A percentile compares a stretch with the other conserved stretches of the same genome.
These are phyloP conservation scores for Anthracocystis panici-leucophaei DNA, from an alignment of 1,284 basidiomycete genomes.

Conservation along the genomic window DNA sequence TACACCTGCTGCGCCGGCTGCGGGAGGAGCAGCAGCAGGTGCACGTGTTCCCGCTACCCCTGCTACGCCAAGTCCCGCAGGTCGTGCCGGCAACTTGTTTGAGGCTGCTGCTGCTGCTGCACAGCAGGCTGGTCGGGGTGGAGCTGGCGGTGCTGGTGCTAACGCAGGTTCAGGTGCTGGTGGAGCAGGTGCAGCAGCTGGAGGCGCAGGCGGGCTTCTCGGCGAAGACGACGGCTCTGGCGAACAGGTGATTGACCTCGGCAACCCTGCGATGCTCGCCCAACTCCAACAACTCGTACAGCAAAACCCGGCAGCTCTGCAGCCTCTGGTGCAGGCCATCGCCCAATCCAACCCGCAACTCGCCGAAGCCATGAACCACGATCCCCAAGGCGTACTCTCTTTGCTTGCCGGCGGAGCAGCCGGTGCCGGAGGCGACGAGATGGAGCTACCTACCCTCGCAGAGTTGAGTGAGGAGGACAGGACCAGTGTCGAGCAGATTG, in stretches of 20 bases:
- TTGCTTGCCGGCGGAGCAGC: slow-evolving; percentile 60
- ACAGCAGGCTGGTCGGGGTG: slow-evolving; percentile 46
- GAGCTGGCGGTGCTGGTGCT: slow-evolving; percentile 23
- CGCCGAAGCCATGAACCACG: slow-evolving; percentile 63
- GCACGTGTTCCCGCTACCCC: slow-evolving; percentile 63
- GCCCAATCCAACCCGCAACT: slow-evolving; percentile 68
- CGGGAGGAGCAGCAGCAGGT: slow-evolving; percentile 59
- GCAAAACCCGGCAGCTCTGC: slow-evolving; percentile 67
- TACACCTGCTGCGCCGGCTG: slow-evolving; percentile 72
- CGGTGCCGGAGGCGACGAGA: slow-evolving; percentile 54
- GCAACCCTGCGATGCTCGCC: slow-evolving; percentile 66
- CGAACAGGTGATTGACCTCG: slow-evolving; percentile 65
- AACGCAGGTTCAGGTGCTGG: slow-evolving; percentile 43
- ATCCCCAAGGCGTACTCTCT: slow-evolving; percentile 65
- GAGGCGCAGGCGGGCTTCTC: slow-evolving; percentile 40
- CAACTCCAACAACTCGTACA: slow-evolving; percentile 65
- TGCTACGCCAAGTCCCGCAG: slow-evolving; percentile 47
- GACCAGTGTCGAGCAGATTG: slow-evolving; percentile 63
- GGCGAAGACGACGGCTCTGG: slow-evolving; percentile 63
- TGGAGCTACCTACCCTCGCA: slow-evolving; percentile 57
- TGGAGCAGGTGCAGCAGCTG: slow-evolving; percentile 13
- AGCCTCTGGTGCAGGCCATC: slow-evolving; percentile 67
- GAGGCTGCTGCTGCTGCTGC: slow-evolving; percentile 70
- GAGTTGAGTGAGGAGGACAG: slow-evolving; percentile 62
- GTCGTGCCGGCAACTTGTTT: slow-evolving; percentile 69